These are phyloP conservation scores for Puccinia polysora DNA, from an alignment of 1,284 basidiomycete species.

Conservation along the genomic window DNA sequence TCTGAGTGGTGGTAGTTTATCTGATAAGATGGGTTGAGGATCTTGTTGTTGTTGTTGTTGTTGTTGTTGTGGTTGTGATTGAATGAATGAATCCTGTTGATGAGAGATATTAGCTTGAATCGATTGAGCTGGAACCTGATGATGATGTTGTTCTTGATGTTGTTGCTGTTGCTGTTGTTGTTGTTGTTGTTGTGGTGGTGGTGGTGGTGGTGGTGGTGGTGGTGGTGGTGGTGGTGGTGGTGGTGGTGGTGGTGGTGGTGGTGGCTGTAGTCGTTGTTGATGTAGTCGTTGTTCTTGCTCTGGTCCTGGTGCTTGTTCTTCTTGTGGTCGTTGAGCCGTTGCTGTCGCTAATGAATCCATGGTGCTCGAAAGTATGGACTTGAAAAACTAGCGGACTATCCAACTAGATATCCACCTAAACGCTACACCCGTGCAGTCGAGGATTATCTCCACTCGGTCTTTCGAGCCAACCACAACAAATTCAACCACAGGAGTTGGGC, in stretches of 20 bases:
- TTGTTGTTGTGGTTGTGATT: too few relatives aligned
- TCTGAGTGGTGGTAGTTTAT: conserved; percentile 4
- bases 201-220: background rate
- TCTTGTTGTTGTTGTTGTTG: background rate
- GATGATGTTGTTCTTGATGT: background rate
- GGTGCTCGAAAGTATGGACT: too few relatives aligned
- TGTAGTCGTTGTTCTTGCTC: background rate
- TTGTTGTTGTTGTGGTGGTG: background rate
- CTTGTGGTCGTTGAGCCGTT: too few relatives aligned
- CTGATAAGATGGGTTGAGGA: background rate
- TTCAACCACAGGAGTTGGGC: too few relatives aligned
- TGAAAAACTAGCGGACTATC: too few relatives aligned
- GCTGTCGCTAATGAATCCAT: too few relatives aligned
- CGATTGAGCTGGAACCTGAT: background rate
- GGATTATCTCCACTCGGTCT: too few relatives aligned
- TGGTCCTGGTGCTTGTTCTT: too few relatives aligned
- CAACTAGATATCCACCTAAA: too few relatives aligned
- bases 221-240: background rate
- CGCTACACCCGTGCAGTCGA: too few relatives aligned
- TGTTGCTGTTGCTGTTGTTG: background rate
- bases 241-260: background rate
- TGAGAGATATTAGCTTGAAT: background rate
- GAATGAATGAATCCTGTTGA: background rate
- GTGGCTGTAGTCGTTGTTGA: background rate
- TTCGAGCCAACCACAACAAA: too few relatives aligned